Base-by-base conservation (phyloP, 2,329 filamentous ascomycete species). In the Sporothrix euskadiensis region DNA sequence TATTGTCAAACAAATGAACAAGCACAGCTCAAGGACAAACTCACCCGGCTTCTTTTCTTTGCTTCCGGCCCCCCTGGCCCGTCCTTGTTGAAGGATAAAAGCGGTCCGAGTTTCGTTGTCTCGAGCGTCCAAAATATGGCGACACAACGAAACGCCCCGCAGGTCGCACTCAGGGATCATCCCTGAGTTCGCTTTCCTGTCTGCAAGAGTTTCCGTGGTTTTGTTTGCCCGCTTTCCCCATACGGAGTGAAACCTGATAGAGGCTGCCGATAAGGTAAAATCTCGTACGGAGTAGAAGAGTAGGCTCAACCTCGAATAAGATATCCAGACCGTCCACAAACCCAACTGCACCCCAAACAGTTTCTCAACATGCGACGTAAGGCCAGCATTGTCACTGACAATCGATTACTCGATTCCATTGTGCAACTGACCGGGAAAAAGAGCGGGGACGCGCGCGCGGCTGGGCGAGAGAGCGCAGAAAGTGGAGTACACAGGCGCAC, bases 381-480 rank as follows among this genome's bases (percentile, higher is more conserved):
- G 10, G 59, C 32, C 7, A 12, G 32, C 19, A 14, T 52, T 26
- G n/a, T 5, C 22, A 47, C 22, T 59, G 71, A 68, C 71, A 72
- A 72, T 72, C 49, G 12, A 72, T 72, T 72, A 72, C 71, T 57
- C 49, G 49, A 72, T 68, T 72, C 71, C 71, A 72, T 72, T 72
- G 71, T 68, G 61, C 71, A 68, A 72, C 71, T n/a, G n/a, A 57
- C n/a, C 32, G 12, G 7, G 30, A n/a, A 61, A 54, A 35, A 61
- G 69, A 54, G 47, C 47, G 47, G 66, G 44, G 66, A n/a, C 26
- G 26, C 26, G 26, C 16, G 47, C 16, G 30, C 66, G 66, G 66
- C 66, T 22, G 66, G 44, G 1, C 7, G 32, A 10, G 16, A 39
- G 35, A 14, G 56, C 4, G 30, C 30, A 52, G 49, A 32, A 66